Conservation (phyloP, 2,329 filamentous ascomycete species). For the Ceratocystis albifundus region DNA sequence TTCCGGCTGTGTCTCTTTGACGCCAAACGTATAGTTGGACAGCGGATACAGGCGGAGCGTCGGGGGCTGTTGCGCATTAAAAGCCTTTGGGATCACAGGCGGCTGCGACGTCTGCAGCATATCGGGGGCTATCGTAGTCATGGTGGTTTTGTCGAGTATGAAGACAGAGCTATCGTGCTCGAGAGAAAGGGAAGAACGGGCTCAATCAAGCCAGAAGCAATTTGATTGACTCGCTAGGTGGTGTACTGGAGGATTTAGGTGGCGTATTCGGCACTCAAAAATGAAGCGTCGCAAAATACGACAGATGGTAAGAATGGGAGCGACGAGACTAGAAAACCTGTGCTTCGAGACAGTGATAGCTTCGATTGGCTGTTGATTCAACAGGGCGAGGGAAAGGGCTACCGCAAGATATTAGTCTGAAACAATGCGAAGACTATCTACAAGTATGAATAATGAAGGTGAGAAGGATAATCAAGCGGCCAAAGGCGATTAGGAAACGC, state of each 20-base stretch:
- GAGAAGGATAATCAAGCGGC: no score
- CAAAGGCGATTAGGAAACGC: background rate
- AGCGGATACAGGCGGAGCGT: conserved; percentile 88
- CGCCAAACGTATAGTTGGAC: conserved; percentile 97
- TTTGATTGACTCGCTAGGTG: no score
- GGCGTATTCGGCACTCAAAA: no score
- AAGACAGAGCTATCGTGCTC: background rate
- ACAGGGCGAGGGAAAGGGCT: no score
- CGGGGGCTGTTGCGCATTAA: conserved; percentile 78
- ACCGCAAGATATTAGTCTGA: no score
- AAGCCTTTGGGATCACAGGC: conserved; percentile 67
- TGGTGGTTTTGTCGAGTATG: conserved; percentile 32
- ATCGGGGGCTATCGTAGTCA: conserved; percentile 74
- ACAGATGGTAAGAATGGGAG: background rate
- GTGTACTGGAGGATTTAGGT: no score
- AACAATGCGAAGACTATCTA: no score
- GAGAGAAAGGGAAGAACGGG: background rate
- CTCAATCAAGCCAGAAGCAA: no score
- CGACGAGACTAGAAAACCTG: no score
- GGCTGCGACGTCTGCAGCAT: conserved; percentile 66
- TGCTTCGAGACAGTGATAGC: no score
- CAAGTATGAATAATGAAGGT: no score
- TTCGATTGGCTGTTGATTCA: no score
- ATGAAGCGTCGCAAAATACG: background rate
- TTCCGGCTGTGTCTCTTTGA: conserved; percentile 95